These are phyloP conservation scores for Stagonosporopsis cucurbitacearum DNA, from an alignment of 2,329 filamentous ascomycete species.

Conservation along the genomic window DNA sequence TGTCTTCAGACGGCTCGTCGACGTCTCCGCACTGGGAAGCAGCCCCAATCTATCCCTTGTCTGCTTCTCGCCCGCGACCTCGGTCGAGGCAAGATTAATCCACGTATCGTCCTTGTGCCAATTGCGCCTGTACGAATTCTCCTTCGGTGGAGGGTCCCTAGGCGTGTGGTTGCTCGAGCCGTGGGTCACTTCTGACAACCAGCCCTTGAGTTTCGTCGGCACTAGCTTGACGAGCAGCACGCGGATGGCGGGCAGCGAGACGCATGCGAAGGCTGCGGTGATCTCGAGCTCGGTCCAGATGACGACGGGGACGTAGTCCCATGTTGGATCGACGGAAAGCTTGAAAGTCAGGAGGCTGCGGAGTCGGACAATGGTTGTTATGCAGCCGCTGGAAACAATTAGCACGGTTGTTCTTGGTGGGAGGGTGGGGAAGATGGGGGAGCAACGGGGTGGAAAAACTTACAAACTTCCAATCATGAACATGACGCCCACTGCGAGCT, in stretches of 20 bases:
- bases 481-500: background rate
- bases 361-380: conserved; percentile 32
- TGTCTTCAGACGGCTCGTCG: background rate
- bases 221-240: conserved; percentile 17
- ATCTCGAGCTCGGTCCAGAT: conserved; percentile 32
- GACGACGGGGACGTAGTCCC: conserved; percentile 27
- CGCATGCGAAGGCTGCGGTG: conserved; percentile 9
- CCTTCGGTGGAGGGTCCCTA: background rate
- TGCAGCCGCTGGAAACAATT: conserved; percentile 23
- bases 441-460: background rate
- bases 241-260: conserved; percentile 17
- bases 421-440: background rate
- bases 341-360: conserved; percentile 25
- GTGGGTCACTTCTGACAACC: background rate
- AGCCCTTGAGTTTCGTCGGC: conserved; percentile 3
- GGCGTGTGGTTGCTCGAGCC: background rate
- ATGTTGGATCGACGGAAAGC: conserved; percentile 26
- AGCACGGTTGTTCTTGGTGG: background rate
- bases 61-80: background rate
- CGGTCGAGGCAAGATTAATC: background rate
- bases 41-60: background rate
- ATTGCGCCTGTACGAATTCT: background rate
- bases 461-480: conserved; percentile 1
- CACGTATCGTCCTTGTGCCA: background rate
- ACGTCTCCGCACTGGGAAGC: background rate